Percentiles rank a stretch among this genome's conserved stretches.
phyloP scores from a whole-genome alignment of 2,329 filamentous ascomycete species.

The Meredithiella fracta region DNA sequence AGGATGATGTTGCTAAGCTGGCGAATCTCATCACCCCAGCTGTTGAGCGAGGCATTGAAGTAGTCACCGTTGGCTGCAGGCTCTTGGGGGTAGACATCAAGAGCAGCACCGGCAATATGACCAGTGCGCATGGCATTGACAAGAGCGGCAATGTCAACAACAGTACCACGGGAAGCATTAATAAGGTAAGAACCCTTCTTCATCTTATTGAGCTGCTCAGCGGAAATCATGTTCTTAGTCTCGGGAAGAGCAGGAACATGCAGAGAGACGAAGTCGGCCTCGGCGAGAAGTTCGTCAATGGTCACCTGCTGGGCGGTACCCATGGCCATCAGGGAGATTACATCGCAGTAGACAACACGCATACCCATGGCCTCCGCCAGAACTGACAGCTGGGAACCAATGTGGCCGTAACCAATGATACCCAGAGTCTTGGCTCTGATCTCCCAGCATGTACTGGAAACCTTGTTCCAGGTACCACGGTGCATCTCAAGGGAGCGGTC shows the following conservation, averaged over 20 bases:
- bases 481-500: slow-evolving; percentile 93
- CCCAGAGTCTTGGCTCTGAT: slow-evolving; percentile 90
- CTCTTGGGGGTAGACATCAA: slow-evolving; percentile 92
- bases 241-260: slow-evolving; percentile 90
- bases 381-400: slow-evolving; percentile 88
- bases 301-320: slow-evolving; percentile 76
- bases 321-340: slow-evolving; percentile 84
- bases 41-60: slow-evolving; percentile 70
- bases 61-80: slow-evolving; percentile 89
- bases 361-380: slow-evolving; percentile 96
- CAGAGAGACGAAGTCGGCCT: slow-evolving; percentile 82
- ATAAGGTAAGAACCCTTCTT: slow-evolving; percentile 86
- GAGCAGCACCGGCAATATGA: slow-evolving; percentile 81
- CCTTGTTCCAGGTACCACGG: slow-evolving; percentile 92
- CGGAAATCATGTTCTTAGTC: slow-evolving; percentile 84
- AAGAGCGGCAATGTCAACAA: slow-evolving; percentile 85
- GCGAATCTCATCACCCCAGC: slow-evolving; percentile 72
- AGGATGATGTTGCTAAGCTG: slow-evolving; percentile 82
- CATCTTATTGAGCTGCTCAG: slow-evolving; percentile 67
- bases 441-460: slow-evolving; percentile 93
- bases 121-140: slow-evolving; percentile 74
- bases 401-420: slow-evolving; percentile 94
- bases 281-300: slow-evolving; percentile 56
- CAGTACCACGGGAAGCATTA: slow-evolving; percentile 84
- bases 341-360: slow-evolving; percentile 94